Percentiles rank a stretch among this genome's conserved stretches.
Conservation (phyloP, 2,329 filamentous ascomycete species). For the Nigrograna mackinnonii region DNA sequence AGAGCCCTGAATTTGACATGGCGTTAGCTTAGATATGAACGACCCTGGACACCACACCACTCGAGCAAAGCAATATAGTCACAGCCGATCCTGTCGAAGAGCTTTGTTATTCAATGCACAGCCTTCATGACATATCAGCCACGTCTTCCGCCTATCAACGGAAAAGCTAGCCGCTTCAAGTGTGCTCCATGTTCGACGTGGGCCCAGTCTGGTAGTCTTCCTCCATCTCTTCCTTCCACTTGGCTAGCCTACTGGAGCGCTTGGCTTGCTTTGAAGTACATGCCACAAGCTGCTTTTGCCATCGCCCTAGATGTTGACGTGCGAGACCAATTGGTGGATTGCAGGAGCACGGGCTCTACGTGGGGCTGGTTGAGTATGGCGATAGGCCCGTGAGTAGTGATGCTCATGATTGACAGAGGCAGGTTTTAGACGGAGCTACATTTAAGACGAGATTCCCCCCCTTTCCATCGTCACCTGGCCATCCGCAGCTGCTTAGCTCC, state of each 20-base stretch:
- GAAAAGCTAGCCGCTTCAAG: slow-evolving; percentile 17
- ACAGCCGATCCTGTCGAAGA: not conserved
- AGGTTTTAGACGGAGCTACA: too few species aligned
- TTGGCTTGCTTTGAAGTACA: slow-evolving; percentile 17
- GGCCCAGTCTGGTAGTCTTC: slow-evolving; percentile 12
- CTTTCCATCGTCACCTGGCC: slow-evolving; percentile 3
- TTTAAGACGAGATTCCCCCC: slow-evolving; percentile 6
- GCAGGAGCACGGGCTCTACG: too few species aligned
- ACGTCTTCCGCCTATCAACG: slow-evolving; percentile 8
- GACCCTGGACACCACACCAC: slow-evolving; percentile 1
- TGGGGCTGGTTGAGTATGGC: too few species aligned
- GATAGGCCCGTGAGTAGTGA: too few species aligned
- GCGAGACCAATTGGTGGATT: too few species aligned
- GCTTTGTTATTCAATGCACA: slow-evolving; percentile 2
- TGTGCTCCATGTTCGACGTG: slow-evolving; percentile 11
- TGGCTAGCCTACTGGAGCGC: slow-evolving; percentile 8
- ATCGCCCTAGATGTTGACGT: too few species aligned
- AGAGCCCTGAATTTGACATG: not conserved
- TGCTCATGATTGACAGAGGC: too few species aligned
- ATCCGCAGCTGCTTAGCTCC: not conserved
- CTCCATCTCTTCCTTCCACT: slow-evolving; percentile 22
- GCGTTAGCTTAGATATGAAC: not conserved
- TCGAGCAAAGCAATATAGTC: slow-evolving; percentile 1
- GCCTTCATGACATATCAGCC: slow-evolving; percentile 15
- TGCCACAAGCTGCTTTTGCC: not conserved